These are phyloP conservation scores for Tylopilus vinaceipallidus DNA, from an alignment of 768 basidiomycete genomes.

Conservation along the genomic window DNA sequence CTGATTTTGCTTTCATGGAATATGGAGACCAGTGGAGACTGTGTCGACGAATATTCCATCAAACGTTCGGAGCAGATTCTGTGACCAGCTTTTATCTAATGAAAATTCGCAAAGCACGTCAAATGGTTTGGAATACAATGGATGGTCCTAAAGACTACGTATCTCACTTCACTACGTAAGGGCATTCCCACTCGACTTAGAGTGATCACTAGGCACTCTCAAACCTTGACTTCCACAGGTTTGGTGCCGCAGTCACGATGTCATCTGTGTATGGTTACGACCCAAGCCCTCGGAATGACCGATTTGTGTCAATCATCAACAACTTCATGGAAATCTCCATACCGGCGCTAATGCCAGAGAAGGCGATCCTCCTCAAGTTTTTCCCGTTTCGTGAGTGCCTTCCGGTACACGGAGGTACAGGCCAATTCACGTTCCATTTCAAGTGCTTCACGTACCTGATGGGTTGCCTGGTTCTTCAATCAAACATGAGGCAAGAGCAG, in stretches of 20 bases:
- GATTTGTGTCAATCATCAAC: conserved; percentile 14
- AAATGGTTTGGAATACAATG: no score
- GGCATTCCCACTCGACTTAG: no score
- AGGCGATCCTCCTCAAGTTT: conserved; percentile 8
- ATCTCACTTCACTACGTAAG: no score
- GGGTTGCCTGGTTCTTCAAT: conserved; percentile 22
- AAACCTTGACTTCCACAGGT: conserved; percentile 16
- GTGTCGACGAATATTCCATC: no score
- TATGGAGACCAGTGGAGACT: no score
- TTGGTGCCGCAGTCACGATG: conserved; percentile 32
- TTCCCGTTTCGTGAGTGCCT: conserved; percentile 18
- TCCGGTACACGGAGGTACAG: no score
- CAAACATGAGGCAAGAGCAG: conserved; percentile 8
- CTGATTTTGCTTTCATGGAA: no score
- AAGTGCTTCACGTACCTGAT: conserved; percentile 28
- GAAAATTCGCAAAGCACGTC: no score
- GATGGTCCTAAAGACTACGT: no score
- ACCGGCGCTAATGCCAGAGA: conserved; percentile 9
- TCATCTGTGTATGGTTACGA: conserved; percentile 19
- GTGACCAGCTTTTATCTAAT: no score
- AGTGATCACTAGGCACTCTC: no score
- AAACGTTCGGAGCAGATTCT: no score
- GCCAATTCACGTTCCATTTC: neutral
- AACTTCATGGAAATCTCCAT: conserved; percentile 7
- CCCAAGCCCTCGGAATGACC: conserved; percentile 11